Percentiles rank a stretch among this genome's conserved stretches.
Conservation (phyloP, 1,284 basidiomycete species). For the Ganoderma multipileum region DNA sequence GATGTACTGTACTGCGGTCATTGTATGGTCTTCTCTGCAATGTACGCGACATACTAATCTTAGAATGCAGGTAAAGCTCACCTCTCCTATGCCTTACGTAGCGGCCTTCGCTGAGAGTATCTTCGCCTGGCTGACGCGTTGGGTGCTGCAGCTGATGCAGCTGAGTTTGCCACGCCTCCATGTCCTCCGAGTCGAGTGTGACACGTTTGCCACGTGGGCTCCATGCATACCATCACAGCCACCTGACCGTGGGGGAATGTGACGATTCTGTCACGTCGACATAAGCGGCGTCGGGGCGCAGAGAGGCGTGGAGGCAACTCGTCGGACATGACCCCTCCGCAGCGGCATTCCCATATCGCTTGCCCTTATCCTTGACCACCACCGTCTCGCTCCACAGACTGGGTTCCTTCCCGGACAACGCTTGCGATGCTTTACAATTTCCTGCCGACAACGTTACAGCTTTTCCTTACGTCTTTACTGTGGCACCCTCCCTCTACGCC, state of each 20-base stretch:
- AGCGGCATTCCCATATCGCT: background rate
- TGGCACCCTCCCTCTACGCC: constrained; percentile 11
- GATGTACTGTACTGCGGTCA: too few relatives aligned
- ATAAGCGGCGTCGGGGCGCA: background rate
- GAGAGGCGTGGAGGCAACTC: background rate
- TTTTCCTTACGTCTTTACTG: constrained; percentile 29
- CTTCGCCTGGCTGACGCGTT: too few relatives aligned
- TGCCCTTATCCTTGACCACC: background rate
- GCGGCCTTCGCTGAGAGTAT: too few relatives aligned
- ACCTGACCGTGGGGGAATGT: constrained; percentile 4
- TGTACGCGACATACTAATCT: too few relatives aligned
- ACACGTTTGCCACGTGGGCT: background rate
- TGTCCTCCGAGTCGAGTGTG: background rate
- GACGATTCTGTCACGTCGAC: constrained; percentile 6
- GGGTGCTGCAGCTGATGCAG: too few relatives aligned
- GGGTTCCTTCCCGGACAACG: background rate
- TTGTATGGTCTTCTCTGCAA: too few relatives aligned
- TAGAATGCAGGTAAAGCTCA: too few relatives aligned
- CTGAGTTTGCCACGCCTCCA: too few relatives aligned
- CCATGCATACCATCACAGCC: constrained; percentile 8
- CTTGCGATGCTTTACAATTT: constrained; percentile 30
- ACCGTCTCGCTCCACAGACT: background rate
- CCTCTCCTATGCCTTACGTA: too few relatives aligned
- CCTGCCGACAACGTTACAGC: constrained; percentile 29
- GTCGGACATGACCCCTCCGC: background rate